Evolutionary conservation across 169 alveolate species (phyloP), one percentile per base, ranked within the genome.

Genomic region (Plasmodium berghei): DNA sequence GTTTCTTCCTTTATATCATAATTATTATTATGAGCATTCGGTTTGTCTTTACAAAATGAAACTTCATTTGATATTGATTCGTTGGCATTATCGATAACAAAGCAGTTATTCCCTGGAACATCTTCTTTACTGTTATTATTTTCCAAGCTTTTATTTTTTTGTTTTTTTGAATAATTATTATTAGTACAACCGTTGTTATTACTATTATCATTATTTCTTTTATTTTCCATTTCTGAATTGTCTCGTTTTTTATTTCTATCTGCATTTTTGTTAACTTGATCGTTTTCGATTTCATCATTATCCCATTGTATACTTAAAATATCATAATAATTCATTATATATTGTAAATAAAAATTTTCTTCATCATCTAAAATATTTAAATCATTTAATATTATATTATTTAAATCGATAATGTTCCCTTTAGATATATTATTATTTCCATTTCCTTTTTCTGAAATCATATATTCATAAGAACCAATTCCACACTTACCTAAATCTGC

Each of bases 401-500:
- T 80, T 14, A 80, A 16, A 71, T 55, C 62, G 34, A 52, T 20
- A 55, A 9, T 5, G n/a, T 67, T 20, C 16, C n/a, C 70, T 16
- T 80, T 67, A 10, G 48, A 20, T 28, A 80, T 5, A 74, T 10
- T 46, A 56, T 74, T 62, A 71, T 10, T 22, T 2, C 40, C 46
- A 28, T 20, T 56, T 34, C 18, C 16, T 24, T 80, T 80, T 22
- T 80, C 85, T 55, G 72, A 67, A 52, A 59, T 14, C 61, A 67
- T 67, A 55, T 67, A 40, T 42, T 80, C 83, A 48, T 80, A 80
- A n/a, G 90, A 56, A 9, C 63, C 52, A 9, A 64, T 58, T 18
- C 90, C 90, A 49, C 90, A 80, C 69, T 80, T 80, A 48, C 67
- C 90, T n/a, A 80, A 69, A 67, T 80, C 90, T 16, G 90, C 90